phyloP scores from a whole-genome alignment of 1,139 yeast species.

The Candida frijolesensis region DNA sequence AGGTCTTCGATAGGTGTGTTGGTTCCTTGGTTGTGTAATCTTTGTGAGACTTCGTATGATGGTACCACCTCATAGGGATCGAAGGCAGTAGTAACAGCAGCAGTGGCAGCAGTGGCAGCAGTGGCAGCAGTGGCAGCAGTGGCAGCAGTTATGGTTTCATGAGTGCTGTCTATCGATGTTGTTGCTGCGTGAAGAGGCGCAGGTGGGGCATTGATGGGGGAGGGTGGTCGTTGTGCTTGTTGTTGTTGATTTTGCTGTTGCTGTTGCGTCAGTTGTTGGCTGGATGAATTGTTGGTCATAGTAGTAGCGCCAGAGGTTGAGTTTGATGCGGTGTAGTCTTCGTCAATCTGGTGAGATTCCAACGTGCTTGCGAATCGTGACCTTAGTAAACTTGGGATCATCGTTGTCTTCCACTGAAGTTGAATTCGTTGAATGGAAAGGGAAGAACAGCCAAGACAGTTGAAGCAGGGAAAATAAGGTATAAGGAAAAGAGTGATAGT shows the following conservation, averaged over 20 bases:
- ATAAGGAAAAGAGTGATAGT: not conserved
- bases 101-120: not conserved
- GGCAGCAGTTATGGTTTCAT: not conserved
- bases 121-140: not conserved
- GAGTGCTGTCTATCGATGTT: not conserved
- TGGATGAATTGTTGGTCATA: not conserved
- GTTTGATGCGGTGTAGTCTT: conserved; percentile 29
- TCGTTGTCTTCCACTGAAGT: conserved; percentile 5
- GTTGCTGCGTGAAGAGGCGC: not conserved
- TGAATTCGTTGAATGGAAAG: not conserved
- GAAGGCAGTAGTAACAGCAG: conserved; percentile 8
- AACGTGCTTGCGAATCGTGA: conserved; percentile 31
- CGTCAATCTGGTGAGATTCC: conserved; percentile 40
- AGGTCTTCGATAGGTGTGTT: conserved; percentile 1
- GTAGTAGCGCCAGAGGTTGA: conserved; percentile 13
- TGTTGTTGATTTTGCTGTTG: not conserved
- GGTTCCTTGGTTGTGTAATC: conserved; percentile 26
- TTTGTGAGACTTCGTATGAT: conserved; percentile 48
- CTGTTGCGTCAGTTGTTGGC: not conserved
- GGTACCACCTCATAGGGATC: conserved; percentile 47
- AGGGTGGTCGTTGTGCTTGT: not conserved
- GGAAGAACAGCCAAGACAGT: not conserved
- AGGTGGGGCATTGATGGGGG: conserved; percentile 8
- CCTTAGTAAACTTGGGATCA: conserved; percentile 25
- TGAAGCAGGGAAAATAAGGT: not conserved